Percentiles rank a stretch among this genome's conserved stretches.
Conservation (phyloP, 1,284 basidiomycete genomes). For the Rhodotorula sp. region DNA sequence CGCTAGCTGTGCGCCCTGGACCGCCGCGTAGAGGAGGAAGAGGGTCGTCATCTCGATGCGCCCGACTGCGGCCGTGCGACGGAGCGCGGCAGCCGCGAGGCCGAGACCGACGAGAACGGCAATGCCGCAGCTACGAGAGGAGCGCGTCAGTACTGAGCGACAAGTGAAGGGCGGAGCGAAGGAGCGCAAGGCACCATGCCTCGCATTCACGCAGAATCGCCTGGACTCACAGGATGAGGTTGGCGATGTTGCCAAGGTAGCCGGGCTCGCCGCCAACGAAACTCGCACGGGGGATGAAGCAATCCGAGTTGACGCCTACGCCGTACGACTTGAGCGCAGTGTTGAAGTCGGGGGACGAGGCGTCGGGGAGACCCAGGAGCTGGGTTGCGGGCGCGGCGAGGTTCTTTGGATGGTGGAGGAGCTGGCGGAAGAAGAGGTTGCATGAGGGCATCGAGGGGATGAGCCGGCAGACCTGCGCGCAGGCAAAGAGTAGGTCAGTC, state of each 20-base stretch:
- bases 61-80: conserved; percentile 43
- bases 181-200: neutral
- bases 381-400: conserved; percentile 31
- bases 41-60: conserved; percentile 43
- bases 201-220: neutral
- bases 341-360: conserved; percentile 14
- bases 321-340: conserved; percentile 30
- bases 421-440: conserved; percentile 54
- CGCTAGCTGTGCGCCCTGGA: conserved; percentile 43
- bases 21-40: conserved; percentile 43
- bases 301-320: conserved; percentile 38
- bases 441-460: conserved; percentile 52
- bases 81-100: conserved; percentile 37
- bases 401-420: conserved; percentile 45
- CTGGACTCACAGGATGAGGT: conserved; percentile 37
- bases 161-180: too few relatives aligned
- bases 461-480: neutral
- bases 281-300: conserved; percentile 41
- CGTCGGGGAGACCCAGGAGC: conserved; percentile 40
- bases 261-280: conserved; percentile 36
- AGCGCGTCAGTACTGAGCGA: too few relatives aligned
- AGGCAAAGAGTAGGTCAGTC: neutral
- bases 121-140: conserved; percentile 23
- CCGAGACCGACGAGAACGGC: conserved; percentile 40
- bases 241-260: conserved; percentile 43